Percentiles rank a stretch among this genome's conserved stretches.
phyloP scores from a whole-genome alignment of 306 rosid species.

The Alnus glutinosa region DNA sequence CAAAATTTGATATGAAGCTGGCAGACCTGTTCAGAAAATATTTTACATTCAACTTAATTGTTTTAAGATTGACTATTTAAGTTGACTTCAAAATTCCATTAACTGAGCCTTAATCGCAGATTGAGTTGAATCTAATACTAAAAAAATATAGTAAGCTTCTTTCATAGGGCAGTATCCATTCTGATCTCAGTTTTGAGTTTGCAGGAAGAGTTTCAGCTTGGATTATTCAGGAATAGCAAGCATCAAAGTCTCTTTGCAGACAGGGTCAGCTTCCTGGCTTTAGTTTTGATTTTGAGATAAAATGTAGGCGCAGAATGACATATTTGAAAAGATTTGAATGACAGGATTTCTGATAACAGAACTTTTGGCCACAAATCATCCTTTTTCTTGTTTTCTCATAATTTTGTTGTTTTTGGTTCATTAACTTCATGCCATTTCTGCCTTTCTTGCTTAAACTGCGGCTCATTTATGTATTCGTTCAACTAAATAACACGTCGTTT shows the following conservation, averaged over 20 bases:
- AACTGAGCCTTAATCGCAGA: background rate
- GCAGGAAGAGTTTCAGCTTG: constrained; percentile 66
- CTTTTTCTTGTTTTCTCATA: too few relatives aligned
- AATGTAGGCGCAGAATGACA: too few relatives aligned
- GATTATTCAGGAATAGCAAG: constrained; percentile 49
- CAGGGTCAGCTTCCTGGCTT: constrained; percentile 37
- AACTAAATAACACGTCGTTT: too few relatives aligned
- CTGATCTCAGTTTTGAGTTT: background rate
- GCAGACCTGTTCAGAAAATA: background rate
- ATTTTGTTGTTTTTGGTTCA: too few relatives aligned
- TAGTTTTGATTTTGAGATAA: too few relatives aligned
- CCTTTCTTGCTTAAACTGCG: background rate
- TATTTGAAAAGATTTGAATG: too few relatives aligned
- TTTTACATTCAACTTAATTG: background rate
- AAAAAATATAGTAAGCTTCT: background rate
- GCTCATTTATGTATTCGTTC: too few relatives aligned
- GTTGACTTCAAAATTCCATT: background rate
- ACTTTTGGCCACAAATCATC: too few relatives aligned
- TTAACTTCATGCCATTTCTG: background rate
- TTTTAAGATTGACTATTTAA: background rate
- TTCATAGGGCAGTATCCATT: background rate
- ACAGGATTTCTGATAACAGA: too few relatives aligned
- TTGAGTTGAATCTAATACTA: background rate
- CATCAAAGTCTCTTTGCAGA: constrained; percentile 44
- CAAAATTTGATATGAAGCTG: background rate